Evolutionary conservation across 2,329 filamentous ascomycete species (phyloP), one percentile per base, ranked within the genome.

Genomic region (Fusarium sp.): DNA sequence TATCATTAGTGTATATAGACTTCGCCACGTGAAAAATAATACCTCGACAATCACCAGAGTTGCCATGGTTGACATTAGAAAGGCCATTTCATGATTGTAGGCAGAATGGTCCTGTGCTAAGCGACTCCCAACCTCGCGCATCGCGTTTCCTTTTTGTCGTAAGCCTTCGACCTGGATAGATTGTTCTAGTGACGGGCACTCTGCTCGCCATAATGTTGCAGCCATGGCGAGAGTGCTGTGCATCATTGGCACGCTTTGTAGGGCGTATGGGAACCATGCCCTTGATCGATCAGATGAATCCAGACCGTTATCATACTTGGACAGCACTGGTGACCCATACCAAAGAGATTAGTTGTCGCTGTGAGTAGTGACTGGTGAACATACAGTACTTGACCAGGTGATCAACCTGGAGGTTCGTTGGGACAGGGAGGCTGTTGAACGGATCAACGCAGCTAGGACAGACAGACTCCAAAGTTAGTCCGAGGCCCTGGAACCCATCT

Each of bases 11-110:
- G 2, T 5, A 24, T 47, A 6, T 1, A 27, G 2, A 10, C 1
- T 9, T 5, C 4, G 2, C 6, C 14, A 9, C 3, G 10, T 1
- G 42, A 47, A 2, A 1, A 5, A 16, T 0, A 5, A 0, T 31
- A 52, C 27, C 47, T 52, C 47, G 1, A 31, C 47, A n/a, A 52
- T 6, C 1, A 13, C 47, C 10, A 52, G 16, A 2, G 47, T 52
- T 13, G 47, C 11, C 27, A 52, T 29, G 0, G 47, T 52, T 1
- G 47, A 52, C 10, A 52, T 52, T 11, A 52, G 11, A n/a, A 52
- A 52, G 2, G 24, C 27, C 18, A 52, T 52, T 4, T 52, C 47
- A n/a, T 14, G 1, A 6, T 52, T 4, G 10, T 31, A 7, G 9
- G 13, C 4, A 2, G 16, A n/a, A 7, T 2, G 2, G 10, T 13